Evolutionary conservation across 2,329 filamentous ascomycete genomes (phyloP).

Genomic region (Pyricularia pennisetigena): DNA sequence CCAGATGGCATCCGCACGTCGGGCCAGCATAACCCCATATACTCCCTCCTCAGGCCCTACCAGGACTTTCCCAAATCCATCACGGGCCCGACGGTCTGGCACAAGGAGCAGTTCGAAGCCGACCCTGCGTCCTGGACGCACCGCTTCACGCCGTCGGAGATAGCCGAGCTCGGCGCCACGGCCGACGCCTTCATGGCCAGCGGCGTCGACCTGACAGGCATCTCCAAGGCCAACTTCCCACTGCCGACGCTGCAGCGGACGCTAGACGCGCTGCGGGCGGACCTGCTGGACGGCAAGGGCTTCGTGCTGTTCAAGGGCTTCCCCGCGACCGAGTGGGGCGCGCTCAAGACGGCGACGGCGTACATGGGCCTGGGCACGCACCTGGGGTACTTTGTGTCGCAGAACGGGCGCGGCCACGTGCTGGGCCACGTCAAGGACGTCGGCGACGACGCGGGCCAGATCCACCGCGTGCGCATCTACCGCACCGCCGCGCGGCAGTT

Average conservation of each 20-base stretch:
- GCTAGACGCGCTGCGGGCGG: constrained; percentile 25
- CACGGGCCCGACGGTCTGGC: constrained; percentile 64
- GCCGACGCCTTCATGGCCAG: constrained; percentile 60
- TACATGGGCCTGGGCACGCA: constrained; percentile 86
- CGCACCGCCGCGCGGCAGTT: constrained; percentile 77
- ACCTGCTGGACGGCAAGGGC: constrained; percentile 67
- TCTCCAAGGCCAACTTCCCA: constrained; percentile 36
- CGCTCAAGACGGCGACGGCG: constrained; percentile 72
- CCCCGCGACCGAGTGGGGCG: constrained; percentile 66
- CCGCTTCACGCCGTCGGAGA: constrained; percentile 54
- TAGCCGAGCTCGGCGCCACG: constrained; percentile 54
- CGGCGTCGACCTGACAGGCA: constrained; percentile 60
- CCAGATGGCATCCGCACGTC: constrained; percentile 42
- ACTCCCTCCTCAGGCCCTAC: constrained; percentile 56
- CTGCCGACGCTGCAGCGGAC: constrained; percentile 27
- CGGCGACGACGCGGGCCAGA: constrained; percentile 70
- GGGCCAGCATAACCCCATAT: constrained; percentile 63
- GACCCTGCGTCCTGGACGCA: constrained; percentile 65
- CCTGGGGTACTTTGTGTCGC: constrained; percentile 78
- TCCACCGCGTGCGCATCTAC: constrained; percentile 84
- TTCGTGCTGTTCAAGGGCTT: constrained; percentile 87
- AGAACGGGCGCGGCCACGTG: constrained; percentile 78
- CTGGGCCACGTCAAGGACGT: constrained; percentile 86
- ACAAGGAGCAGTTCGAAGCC: constrained; percentile 50
- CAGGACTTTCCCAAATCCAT: constrained; percentile 62